Conservation (phyloP, 2,329 filamentous ascomycete species). For the Curvularia hawaiiensis region DNA sequence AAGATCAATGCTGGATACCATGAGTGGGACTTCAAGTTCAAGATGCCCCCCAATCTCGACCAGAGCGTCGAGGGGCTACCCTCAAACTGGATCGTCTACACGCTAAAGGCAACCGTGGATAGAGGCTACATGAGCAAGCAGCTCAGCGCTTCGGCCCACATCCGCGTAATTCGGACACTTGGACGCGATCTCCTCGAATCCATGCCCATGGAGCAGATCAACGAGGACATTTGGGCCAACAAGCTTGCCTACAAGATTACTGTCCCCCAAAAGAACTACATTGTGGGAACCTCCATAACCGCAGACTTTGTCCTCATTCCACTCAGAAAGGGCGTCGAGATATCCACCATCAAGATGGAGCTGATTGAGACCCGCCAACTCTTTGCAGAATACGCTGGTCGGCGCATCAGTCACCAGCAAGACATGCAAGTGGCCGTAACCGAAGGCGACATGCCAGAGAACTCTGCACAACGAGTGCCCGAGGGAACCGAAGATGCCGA, state of each 20-base stretch:
- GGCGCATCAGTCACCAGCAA: slow-evolving; percentile 38
- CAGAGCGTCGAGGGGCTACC: slow-evolving; percentile 91
- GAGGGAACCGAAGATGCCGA: slow-evolving; percentile 41
- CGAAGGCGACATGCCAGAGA: slow-evolving; percentile 45
- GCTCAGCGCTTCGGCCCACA: slow-evolving; percentile 73
- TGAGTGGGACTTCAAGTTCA: slow-evolving; percentile 58
- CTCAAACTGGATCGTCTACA: slow-evolving; percentile 87
- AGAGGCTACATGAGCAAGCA: slow-evolving; percentile 89
- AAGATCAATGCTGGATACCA: slow-evolving; percentile 56
- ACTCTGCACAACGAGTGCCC: slow-evolving; percentile 39
- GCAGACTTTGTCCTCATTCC: slow-evolving; percentile 88
- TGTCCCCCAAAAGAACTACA: slow-evolving; percentile 90
- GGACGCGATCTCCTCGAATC: slow-evolving; percentile 72
- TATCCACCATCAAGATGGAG: slow-evolving; percentile 81
- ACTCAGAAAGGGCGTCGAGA: slow-evolving; percentile 82
- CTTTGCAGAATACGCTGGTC: slow-evolving; percentile 52
- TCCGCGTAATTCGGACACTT: slow-evolving; percentile 55
- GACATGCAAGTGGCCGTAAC: slow-evolving; percentile 41
- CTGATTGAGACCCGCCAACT: slow-evolving; percentile 67
- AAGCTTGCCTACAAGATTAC: slow-evolving; percentile 96
- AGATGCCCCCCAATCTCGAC: slow-evolving; percentile 57
- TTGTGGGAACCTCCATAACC: slow-evolving; percentile 86
- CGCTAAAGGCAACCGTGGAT: slow-evolving; percentile 86
- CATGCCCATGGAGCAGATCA: slow-evolving; percentile 61
- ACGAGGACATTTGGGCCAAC: slow-evolving; percentile 97